Conservation (phyloP, 1,139 yeast species). For the Saccharomyces hybrid region DNA sequence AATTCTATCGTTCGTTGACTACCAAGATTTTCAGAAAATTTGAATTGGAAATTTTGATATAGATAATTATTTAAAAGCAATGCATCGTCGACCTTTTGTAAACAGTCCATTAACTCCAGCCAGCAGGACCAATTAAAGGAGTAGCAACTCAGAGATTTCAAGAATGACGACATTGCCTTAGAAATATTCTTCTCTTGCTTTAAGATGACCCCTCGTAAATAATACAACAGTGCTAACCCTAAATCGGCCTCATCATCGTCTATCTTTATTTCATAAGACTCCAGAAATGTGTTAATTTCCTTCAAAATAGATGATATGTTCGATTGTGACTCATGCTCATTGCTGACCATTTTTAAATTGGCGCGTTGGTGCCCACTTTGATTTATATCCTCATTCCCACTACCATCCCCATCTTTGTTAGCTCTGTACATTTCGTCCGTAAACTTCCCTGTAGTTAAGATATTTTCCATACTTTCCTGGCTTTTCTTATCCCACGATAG, state of each 20-base stretch:
- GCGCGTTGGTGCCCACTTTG: background rate
- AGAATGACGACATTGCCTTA: constrained; percentile 52
- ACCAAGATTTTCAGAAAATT: constrained; percentile 10
- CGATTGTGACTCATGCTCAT: constrained; percentile 21
- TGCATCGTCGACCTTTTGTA: constrained; percentile 60
- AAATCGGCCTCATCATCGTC: constrained; percentile 27
- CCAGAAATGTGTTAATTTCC: constrained; percentile 39
- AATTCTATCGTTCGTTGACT: constrained; percentile 14
- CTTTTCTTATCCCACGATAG: constrained; percentile 67
- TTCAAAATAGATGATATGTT: constrained; percentile 27
- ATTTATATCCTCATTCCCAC: constrained; percentile 1
- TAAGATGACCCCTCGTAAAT: constrained; percentile 59
- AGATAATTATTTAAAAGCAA: constrained; percentile 39
- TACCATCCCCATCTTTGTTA: constrained; percentile 4
- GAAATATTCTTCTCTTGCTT: constrained; percentile 52
- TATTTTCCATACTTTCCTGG: constrained; percentile 67
- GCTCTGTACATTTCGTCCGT: constrained; percentile 5
- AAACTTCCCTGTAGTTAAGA: constrained; percentile 32
- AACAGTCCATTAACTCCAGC: constrained; percentile 67
- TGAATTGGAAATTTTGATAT: constrained; percentile 27
- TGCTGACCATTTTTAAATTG: background rate
- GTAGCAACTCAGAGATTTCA: constrained; percentile 47
- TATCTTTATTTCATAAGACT: constrained; percentile 19
- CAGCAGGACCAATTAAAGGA: constrained; percentile 95
- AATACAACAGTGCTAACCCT: constrained; percentile 44